Evolutionary conservation across 164 flowering plant genomes (phyloP), one percentile per base, ranked within the genome.

Genomic region (Sextonia rubra): DNA sequence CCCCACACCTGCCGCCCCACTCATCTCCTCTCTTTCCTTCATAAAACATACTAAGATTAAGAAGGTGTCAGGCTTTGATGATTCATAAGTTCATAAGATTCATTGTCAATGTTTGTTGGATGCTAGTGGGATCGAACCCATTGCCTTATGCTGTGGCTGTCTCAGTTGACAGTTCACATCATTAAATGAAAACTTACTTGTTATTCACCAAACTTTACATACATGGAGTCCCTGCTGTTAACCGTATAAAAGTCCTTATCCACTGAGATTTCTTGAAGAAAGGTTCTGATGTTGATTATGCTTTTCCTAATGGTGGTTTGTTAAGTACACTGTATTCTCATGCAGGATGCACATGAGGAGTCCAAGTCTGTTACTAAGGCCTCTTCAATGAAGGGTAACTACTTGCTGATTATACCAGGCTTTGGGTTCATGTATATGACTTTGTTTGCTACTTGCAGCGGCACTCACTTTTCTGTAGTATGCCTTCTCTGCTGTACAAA

Each of bases 291-390:
- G 44, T 37, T 8, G 44, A 37, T 37, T 37, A 7, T 37, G 44
- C 5, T 37, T 37, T 37, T 37, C 44, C 44, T 20, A 4, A 52
- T 52, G n/a, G n/a, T 52, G 58, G 58, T 52, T 52, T 52, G n/a
- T 4, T 52, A 52, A 52, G 5, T 52, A 15, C 4, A 20, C 58
- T 52, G 58, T 20, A 52, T 52, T 52, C 58, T 61, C 64, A 49
- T 69, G n/a, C 84, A 92, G 97, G 92, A 87, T 77, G 87, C 97
- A 17, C 85, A 92, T 77, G 90, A 88, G 83, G 97, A 90, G 48
- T 87, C 97, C 63, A 90, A 90, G 68, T 70, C 90, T 69, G 85
- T 88, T 27, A 89, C 92, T 47, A 90, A 88, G 79, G 97, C 91
- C 22, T 77, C 89, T 66, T 77, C 83, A 15, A 92, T 92, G 97